Evolutionary conservation across 352 stramenopile genomes (phyloP), one percentile per base, ranked within the genome.

Genomic region (Globisporangium lucens): DNA sequence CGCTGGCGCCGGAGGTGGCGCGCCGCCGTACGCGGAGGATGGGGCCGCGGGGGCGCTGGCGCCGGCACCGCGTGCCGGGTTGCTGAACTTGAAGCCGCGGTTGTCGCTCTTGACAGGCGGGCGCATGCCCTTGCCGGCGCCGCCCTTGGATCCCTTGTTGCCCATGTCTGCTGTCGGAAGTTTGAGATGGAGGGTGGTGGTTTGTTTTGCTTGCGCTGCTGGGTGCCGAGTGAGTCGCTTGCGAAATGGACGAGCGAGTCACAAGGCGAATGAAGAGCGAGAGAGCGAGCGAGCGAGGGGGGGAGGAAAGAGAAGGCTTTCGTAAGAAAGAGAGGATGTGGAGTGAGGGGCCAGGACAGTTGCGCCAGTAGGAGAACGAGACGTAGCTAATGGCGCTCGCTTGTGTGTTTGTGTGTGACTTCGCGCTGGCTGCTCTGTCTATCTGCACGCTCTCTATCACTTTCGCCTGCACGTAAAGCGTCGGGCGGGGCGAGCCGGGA

Each of bases 31-130:
- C 15, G 57, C 56, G 29, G 73, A 56, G 12, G 83, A 89, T n/a
- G 84, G 84, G 53, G 86, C 86, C n/a, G 86, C 80, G 2, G 86
- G 86, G 13, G 86, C 86, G 66, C 84, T 93, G 71, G 86, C 82
- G 55, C 80, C 84, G 51, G 84, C 84, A 66, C 92, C 83, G 38
- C 86, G 86, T 30, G 75, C 75, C 47, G 73, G 67, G 67, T 75
- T 79, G 61, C 74, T 69, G 67, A 89, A 91, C 77, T 91, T 92
- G 72, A 91, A 90, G 70, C 80, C 80, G 71, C 86, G 82, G 73
- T 82, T 88, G 75, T 92, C 86, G 80, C 86, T 94, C 83, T 94
- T 92, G 65, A 92, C 87, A 22, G 84, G 86, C 65, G 85, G 84
- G 17, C 85, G 84, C 52, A 86, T 71, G 64, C 77, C 82, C 65